Evolutionary conservation across 768 basidiomycete genomes (phyloP).

Genomic region (Serendipita sp.): DNA sequence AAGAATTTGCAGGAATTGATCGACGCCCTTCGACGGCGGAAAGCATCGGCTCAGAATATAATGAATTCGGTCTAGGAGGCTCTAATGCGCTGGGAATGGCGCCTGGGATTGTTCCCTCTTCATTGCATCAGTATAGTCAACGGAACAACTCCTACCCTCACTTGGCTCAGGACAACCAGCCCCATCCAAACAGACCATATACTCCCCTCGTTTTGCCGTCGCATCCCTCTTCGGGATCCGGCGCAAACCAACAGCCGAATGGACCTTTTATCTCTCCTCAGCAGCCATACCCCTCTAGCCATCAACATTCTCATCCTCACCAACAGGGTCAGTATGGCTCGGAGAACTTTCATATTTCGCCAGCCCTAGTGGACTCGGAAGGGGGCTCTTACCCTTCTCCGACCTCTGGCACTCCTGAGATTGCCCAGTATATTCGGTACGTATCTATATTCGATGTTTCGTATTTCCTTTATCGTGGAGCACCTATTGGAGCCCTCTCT

Average conservation of each 20-base stretch:
- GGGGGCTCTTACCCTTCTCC: neutral
- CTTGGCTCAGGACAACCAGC: neutral
- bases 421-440: neutral
- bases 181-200: neutral
- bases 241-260: neutral
- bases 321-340: too few species aligned
- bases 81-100: neutral
- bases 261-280: neutral
- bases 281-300: neutral
- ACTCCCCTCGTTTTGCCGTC: neutral
- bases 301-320: neutral
- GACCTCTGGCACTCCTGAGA: neutral
- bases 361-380: neutral
- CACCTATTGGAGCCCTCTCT: neutral
- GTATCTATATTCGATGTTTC: neutral
- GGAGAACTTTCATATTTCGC: neutral
- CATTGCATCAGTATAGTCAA: neutral
- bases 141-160: slow-evolving; percentile 3
- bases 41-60: neutral
- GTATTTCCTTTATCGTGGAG: neutral
- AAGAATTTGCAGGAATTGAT: neutral
- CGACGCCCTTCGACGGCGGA: slow-evolving; percentile 1
- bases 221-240: neutral
- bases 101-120: neutral
- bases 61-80: neutral